phyloP scores from a whole-genome alignment of 257 asterid genomes.

The Primulina eburnea region DNA sequence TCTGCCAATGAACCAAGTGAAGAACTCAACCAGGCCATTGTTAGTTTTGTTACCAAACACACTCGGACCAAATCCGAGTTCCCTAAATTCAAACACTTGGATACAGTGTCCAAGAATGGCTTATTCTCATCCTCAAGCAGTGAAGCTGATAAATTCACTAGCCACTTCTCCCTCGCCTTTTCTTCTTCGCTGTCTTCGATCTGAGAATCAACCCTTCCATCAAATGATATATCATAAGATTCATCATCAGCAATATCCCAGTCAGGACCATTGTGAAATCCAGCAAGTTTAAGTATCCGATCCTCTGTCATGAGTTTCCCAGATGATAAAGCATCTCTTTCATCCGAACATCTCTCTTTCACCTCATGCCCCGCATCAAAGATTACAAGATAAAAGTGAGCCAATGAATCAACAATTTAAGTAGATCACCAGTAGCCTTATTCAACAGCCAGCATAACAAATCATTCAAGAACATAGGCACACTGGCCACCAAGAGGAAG shows the following conservation, averaged over 20 bases:
- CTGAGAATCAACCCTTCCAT: constrained; percentile 29
- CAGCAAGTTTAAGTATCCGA: constrained; percentile 68
- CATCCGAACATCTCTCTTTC: constrained; percentile 69
- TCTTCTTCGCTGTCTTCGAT: constrained; percentile 51
- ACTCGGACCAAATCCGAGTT: constrained; percentile 53
- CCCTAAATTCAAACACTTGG: constrained; percentile 54
- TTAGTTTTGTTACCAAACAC: constrained; percentile 59
- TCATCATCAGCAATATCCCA: constrained; percentile 43
- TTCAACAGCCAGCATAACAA: not conserved
- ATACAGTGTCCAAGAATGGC: constrained; percentile 52
- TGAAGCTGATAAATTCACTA: constrained; percentile 44
- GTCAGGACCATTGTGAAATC: constrained; percentile 65
- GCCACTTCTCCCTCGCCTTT: constrained; percentile 59
- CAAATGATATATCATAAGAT: constrained; percentile 22
- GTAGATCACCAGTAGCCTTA: not conserved
- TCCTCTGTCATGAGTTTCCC: constrained; percentile 91
- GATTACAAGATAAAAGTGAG: constrained; percentile 9
- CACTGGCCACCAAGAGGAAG: too few species aligned
- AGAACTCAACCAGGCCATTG: constrained; percentile 77
- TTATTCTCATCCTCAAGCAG: constrained; percentile 57
- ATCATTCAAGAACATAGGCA: too few species aligned
- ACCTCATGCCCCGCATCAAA: constrained; percentile 48
- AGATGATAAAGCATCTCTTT: constrained; percentile 70
- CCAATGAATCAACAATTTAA: not conserved
- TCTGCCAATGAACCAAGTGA: constrained; percentile 45